Evolutionary conservation across 768 basidiomycete genomes (phyloP).

Genomic region (Infundibulicybe gibba): DNA sequence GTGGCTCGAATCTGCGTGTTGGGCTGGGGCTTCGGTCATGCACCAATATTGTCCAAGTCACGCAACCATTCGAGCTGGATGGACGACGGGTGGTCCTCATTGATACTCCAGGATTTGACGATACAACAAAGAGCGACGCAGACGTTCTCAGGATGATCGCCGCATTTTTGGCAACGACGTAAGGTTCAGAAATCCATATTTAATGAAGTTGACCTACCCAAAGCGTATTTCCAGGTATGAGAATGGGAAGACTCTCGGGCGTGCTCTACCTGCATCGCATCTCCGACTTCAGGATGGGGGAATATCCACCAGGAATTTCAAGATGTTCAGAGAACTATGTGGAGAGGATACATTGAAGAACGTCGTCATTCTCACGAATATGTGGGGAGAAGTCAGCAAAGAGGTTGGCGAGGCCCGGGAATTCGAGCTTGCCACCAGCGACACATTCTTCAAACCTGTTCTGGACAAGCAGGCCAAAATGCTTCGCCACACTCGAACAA

Average conservation of each 20-base stretch:
- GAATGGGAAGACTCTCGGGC: conserved; percentile 37
- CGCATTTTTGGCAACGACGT: conserved; percentile 30
- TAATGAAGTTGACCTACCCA: not conserved
- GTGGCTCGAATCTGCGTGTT: conserved; percentile 43
- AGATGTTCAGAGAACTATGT: conserved; percentile 11
- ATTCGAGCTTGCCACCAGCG: conserved; percentile 32
- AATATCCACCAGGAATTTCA: conserved; percentile 11
- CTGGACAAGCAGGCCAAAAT: conserved; percentile 45
- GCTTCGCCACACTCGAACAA: conserved; percentile 36
- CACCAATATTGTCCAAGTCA: conserved; percentile 40
- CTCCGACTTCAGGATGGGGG: conserved; percentile 44
- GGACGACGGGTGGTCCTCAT: conserved; percentile 40
- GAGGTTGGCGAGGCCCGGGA: conserved; percentile 33
- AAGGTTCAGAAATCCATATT: conserved; percentile 5
- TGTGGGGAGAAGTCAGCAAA: conserved; percentile 7
- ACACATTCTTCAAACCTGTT: conserved; percentile 49
- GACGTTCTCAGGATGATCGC: conserved; percentile 49
- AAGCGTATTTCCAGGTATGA: conserved; percentile 18
- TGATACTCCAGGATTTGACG: conserved; percentile 62
- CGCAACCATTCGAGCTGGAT: conserved; percentile 38
- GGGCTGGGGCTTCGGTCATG: conserved; percentile 47
- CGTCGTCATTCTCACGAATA: conserved; percentile 8
- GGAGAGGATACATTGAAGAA: conserved; percentile 8
- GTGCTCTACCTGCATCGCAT: conserved; percentile 57
- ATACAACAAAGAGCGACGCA: conserved; percentile 43